Percentiles rank a stretch among this genome's conserved stretches.
These are phyloP conservation scores for Thamnidium elegans DNA, from an alignment of 192 early-diverging fungal species.

Conservation along the genomic window DNA sequence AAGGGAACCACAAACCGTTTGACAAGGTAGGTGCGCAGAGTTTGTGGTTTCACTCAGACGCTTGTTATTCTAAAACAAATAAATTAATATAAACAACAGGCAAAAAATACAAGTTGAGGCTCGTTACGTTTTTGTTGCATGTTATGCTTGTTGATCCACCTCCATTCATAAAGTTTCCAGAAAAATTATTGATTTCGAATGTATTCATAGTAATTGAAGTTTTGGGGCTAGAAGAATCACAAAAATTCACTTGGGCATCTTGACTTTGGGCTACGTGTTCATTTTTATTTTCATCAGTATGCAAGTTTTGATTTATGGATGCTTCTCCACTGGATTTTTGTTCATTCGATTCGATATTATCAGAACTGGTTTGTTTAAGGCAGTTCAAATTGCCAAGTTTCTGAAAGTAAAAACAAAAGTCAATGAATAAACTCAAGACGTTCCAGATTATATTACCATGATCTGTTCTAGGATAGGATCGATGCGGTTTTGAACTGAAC, in stretches of 20 bases:
- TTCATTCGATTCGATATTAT: constrained; percentile 5
- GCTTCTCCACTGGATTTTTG: neutral
- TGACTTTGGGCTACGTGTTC: constrained; percentile 1
- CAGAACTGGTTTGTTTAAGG: constrained; percentile 5
- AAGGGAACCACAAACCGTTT: neutral
- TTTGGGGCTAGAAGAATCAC: constrained; percentile 3
- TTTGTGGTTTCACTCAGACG: neutral
- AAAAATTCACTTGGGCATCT: constrained; percentile 5
- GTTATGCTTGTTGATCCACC: constrained; percentile 3
- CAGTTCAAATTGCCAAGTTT: constrained; percentile 8
- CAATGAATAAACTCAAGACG: constrained; percentile 1
- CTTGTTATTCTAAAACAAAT: neutral
- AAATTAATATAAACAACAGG: constrained; percentile 1
- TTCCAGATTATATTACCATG: constrained; percentile 5
- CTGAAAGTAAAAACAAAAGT: constrained; percentile 9
- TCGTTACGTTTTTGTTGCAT: neutral
- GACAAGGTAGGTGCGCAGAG: neutral
- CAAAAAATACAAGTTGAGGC: neutral
- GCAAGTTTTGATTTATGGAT: constrained; percentile 4
- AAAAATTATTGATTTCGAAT: constrained; percentile 1
- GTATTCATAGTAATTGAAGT: neutral
- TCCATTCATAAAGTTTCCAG: constrained; percentile 11
- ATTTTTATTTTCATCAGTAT: neutral
- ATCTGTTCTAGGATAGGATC: constrained; percentile 6
- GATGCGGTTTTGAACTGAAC: constrained; percentile 9